A percentile compares a stretch with the other conserved stretches of the same genome.
Evolutionary conservation across 805 yeast genomes (phyloP).

Genomic region (Debaryomyces maramus): DNA sequence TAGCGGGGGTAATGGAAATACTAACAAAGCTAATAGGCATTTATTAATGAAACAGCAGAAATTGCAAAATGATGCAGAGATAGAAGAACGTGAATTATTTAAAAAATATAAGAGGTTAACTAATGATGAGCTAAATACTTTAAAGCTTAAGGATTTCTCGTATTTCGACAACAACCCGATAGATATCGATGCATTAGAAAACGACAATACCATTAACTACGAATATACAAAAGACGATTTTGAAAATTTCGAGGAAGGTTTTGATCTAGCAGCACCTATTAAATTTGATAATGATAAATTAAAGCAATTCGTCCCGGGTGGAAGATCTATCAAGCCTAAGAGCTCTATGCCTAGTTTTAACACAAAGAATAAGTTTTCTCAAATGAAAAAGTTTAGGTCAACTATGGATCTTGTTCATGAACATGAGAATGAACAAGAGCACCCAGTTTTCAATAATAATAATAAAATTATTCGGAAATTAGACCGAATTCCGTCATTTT

Average conservation of each 20-base stretch:
- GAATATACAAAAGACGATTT: slow-evolving; percentile 39
- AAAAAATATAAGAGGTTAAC: slow-evolving; percentile 13
- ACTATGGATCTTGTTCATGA: slow-evolving; percentile 29
- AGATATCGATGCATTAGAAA: slow-evolving; percentile 26
- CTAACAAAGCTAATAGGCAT: slow-evolving; percentile 23
- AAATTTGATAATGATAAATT: slow-evolving; percentile 11
- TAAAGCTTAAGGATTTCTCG: slow-evolving; percentile 31
- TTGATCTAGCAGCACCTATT: slow-evolving; percentile 17
- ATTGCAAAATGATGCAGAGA: slow-evolving; percentile 31
- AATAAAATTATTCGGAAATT: slow-evolving; percentile 36
- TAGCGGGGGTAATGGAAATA: slow-evolving; percentile 14
- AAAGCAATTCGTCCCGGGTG: slow-evolving; percentile 8
- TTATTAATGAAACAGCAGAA: slow-evolving; percentile 22
- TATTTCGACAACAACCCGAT: slow-evolving; percentile 8
- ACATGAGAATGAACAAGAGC: slow-evolving; percentile 13
- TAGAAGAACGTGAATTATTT: slow-evolving; percentile 33
- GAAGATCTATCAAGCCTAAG: slow-evolving; percentile 5
- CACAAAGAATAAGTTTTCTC: not conserved
- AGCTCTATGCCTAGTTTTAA: slow-evolving; percentile 15
- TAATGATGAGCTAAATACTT: slow-evolving; percentile 25
- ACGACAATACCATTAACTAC: slow-evolving; percentile 35
- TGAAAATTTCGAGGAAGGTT: slow-evolving; percentile 39
- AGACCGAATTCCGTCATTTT: slow-evolving; percentile 44
- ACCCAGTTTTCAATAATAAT: slow-evolving; percentile 32
- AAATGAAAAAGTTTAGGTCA: slow-evolving; percentile 30